Base-by-base conservation (phyloP, 1,284 basidiomycete genomes). In the Peniophora sp. region DNA sequence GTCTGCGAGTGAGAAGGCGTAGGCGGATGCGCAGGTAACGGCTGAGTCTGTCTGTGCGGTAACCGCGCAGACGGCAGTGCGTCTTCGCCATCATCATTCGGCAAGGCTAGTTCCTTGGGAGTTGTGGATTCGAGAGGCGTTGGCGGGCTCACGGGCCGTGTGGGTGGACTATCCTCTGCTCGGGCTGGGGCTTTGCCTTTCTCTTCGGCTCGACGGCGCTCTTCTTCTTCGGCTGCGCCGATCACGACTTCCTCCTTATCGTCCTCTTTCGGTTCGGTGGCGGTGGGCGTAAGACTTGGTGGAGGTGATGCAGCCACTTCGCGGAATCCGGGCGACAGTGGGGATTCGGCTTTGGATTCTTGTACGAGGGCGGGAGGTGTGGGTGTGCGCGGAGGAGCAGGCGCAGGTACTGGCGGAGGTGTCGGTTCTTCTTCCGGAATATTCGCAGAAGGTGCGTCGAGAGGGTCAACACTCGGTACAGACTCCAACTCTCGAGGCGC, bases 361-460 rank as follows among this genome's bases (percentile, higher is more conserved):
- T n/a, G n/a, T n/a, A n/a, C 43, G 23, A 51, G 46, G 1, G 39
- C 43, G 19, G 34, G 24, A 32, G 27, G 11, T 27, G 22, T n/a
- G 20, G 32, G 43, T 34, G 25, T 43, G 24, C 45, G 35, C n/a
- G 9, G 35, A 20, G 2, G 35, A 20, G 32, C 47, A 49, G 20
- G 25, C 8, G 36, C 24, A 23, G 3, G 45, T 23, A 43, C 25
- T 16, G 24, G 24, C 38, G 55, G 27, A 16, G 48, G 24, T 5
- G 43, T 17, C 39, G 41, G 43, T 52, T 73, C 71, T 11, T 74
- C 73, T 47, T 70, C 71, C 25, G 61, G 58, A 17, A 59, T 55
- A 20, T 65, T 64, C 14, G 64, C 58, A n/a, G 65, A 61, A 35
- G 71, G 66, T 36, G 72, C 70, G 56, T 77, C 79, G 23, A 76